Evolutionary conservation across 228 moss, liverwort and hornwort species (phyloP).

Genomic region (Sphagnum fallax): DNA sequence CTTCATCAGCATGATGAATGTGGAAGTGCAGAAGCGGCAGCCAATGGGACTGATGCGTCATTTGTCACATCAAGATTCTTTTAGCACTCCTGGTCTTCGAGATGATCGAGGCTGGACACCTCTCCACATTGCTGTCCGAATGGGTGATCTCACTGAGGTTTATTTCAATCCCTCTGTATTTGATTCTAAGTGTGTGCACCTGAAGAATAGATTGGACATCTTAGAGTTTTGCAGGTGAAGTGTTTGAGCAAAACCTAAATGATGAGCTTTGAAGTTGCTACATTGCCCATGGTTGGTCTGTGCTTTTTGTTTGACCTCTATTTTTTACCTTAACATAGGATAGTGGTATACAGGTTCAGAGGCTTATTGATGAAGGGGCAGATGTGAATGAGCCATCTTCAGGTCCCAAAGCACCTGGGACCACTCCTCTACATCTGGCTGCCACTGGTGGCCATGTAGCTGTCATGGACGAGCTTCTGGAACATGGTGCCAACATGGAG

Average conservation of each 20-base stretch:
- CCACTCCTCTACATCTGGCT: conserved; percentile 78
- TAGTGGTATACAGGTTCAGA: conserved; percentile 41
- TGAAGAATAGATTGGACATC: background rate
- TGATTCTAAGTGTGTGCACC: background rate
- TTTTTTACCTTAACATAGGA: too few species aligned
- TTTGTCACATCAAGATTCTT: conserved; percentile 51
- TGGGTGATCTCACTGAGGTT: conserved; percentile 79
- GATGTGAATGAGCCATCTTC: conserved; percentile 74
- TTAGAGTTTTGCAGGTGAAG: background rate
- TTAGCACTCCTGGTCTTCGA: conserved; percentile 32
- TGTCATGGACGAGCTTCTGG: conserved; percentile 82
- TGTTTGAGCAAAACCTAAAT: background rate
- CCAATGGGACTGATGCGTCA: conserved; percentile 49
- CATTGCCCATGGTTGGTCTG: too few species aligned
- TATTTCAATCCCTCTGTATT: background rate
- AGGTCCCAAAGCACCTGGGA: conserved; percentile 84
- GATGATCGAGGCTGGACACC: conserved; percentile 95
- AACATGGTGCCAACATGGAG: conserved; percentile 87
- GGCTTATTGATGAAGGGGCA: conserved; percentile 66
- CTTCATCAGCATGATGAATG: conserved; percentile 26
- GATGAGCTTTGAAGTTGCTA: too few species aligned
- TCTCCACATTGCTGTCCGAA: conserved; percentile 73
- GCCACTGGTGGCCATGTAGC: conserved; percentile 78
- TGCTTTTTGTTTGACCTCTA: too few species aligned
- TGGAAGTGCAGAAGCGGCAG: conserved; percentile 26